Base-by-base conservation (phyloP, 495 filamentous ascomycete genomes). In the Talaromyces trachyspermus region DNA sequence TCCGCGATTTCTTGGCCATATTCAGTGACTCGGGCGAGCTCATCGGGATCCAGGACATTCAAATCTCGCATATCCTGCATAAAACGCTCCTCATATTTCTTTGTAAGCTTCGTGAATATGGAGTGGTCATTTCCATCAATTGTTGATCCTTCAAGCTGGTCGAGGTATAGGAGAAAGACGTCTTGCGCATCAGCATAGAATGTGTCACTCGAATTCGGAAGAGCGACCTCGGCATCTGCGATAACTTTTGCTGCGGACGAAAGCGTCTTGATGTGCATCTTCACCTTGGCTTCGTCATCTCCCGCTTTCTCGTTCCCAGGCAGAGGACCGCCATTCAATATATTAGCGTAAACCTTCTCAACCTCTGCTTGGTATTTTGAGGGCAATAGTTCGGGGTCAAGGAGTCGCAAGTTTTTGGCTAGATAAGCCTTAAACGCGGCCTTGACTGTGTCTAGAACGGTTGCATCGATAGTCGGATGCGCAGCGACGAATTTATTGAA, bases 191-290 rank as follows among this genome's bases (percentile, higher is more conserved):
- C 60, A 2, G 58, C 54, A 42, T 74, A 80, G 57, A 81, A 82
- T 2, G 80, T 72, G 30, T 82, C 78, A 6, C 37, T 77, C 74
- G 36, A 64, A 62, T 17, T 47, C 27, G 19, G 56, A 38, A 24
- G 58, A 45, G 4, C 69, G 49, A 35, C 65, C 54, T 42, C 64
- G 43, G 51, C 69, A 61, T 62, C 61, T 29, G 50, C 59, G 24
- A 89, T 72, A 7, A 77, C 79, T 36, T 65, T 57, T 10, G 79
- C 74, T 2, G 85, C 82, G 1, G 79, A 70, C 15, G 74, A 69
- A 45, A 83, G 80, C 2, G 87, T 95, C 58, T 78, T 85, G 46
- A 95, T 78, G 54, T 95, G 89, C 89, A 95, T 95, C 59, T 94
- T 95, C 43, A 87, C 65, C 71, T 96, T 97, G 2, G 82, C 79